A percentile compares a stretch with the other conserved stretches of the same genome.
Conservation (phyloP, 192 early-diverging fungal species). For the Lobulomyces angularis region DNA sequence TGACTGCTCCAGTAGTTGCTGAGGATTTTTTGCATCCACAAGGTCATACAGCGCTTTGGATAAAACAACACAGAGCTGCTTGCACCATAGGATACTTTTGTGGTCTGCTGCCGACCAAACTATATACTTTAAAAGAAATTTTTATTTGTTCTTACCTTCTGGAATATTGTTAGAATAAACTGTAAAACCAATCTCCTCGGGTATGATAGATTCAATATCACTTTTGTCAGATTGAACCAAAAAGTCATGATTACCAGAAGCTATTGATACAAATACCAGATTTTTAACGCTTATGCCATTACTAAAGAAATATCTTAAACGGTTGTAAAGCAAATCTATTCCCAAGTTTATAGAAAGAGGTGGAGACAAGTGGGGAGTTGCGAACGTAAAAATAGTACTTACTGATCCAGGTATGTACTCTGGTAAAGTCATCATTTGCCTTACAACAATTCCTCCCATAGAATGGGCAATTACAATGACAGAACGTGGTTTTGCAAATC, state of each 20-base stretch:
- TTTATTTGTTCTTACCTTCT: too few species aligned
- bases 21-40: too few species aligned
- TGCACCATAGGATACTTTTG: slow-evolving; percentile 81
- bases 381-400: slow-evolving; percentile 71
- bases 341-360: slow-evolving; percentile 58
- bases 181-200: slow-evolving; percentile 56
- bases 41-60: slow-evolving; percentile 38
- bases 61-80: slow-evolving; percentile 66
- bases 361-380: slow-evolving; percentile 75
- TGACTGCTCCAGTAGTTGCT: too few species aligned
- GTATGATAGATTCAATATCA: slow-evolving; percentile 52
- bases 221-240: slow-evolving; percentile 71
- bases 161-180: slow-evolving; percentile 67
- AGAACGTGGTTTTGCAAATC: slow-evolving; percentile 40
- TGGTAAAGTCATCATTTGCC: slow-evolving; percentile 54
- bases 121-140: too few species aligned
- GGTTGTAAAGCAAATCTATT: slow-evolving; percentile 48
- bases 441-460: slow-evolving; percentile 93
- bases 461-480: slow-evolving; percentile 85
- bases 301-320: slow-evolving; percentile 60
- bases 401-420: slow-evolving; percentile 62
- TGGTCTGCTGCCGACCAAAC: slow-evolving; percentile 88
- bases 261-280: slow-evolving; percentile 55
- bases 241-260: slow-evolving; percentile 76
- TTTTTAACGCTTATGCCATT: slow-evolving; percentile 17